Conservation (phyloP, 176 grass and related monocot genomes). For the Thalia dealbata region DNA sequence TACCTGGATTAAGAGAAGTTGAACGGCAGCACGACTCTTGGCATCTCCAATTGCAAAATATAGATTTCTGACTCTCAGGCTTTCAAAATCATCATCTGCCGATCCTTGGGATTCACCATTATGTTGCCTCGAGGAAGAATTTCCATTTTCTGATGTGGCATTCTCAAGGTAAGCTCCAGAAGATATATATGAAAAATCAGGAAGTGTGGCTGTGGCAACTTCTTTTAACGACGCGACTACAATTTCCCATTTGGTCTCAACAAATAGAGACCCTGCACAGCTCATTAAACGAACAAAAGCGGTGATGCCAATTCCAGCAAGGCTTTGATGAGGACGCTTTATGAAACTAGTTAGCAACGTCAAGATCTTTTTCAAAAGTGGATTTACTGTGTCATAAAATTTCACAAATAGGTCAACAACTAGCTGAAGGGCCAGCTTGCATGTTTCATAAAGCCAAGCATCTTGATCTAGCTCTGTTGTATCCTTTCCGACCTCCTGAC, state of each 20-base stretch:
- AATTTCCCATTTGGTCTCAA: slow-evolving; percentile 85
- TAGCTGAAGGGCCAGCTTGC: slow-evolving; percentile 91
- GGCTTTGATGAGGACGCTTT: slow-evolving; percentile 94
- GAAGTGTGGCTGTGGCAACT: slow-evolving; percentile 67
- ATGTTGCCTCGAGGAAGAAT: slow-evolving; percentile 39
- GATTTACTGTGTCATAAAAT: slow-evolving; percentile 93
- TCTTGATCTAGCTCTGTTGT: slow-evolving; percentile 74
- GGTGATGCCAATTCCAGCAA: slow-evolving; percentile 94
- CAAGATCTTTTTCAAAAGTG: slow-evolving; percentile 80
- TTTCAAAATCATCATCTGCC: slow-evolving; percentile 51
- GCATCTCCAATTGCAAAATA: slow-evolving; percentile 89
- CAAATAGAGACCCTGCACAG: slow-evolving; percentile 81
- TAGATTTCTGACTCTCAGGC: slow-evolving; percentile 62
- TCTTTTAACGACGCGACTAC: slow-evolving; percentile 92
- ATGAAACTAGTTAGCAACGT: slow-evolving; percentile 94
- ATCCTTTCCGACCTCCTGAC: slow-evolving; percentile 59
- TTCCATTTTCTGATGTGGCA: slow-evolving; percentile 42
- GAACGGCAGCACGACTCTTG: slow-evolving; percentile 92
- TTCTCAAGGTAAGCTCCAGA: slow-evolving; percentile 67
- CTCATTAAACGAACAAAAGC: slow-evolving; percentile 99
- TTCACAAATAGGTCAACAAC: slow-evolving; percentile 99
- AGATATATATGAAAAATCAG: slow-evolving; percentile 79
- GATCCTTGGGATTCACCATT: slow-evolving; percentile 40
- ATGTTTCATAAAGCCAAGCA: slow-evolving; percentile 97
- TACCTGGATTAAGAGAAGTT: slow-evolving; percentile 99